phyloP scores from a whole-genome alignment of 2,329 filamentous ascomycete species.

The Didymellaceae sp. region DNA sequence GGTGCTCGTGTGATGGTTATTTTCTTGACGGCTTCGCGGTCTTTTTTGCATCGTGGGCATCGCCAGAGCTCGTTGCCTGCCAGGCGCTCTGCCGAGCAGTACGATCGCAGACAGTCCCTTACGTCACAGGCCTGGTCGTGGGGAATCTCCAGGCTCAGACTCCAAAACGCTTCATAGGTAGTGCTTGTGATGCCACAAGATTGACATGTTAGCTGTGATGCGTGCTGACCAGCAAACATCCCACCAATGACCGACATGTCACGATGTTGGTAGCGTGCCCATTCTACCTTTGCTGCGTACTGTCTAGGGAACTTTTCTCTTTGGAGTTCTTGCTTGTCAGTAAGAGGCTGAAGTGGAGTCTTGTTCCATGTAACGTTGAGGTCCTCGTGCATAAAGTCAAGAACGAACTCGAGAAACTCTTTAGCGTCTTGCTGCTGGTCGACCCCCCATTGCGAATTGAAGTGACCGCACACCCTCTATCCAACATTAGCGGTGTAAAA shows the following conservation, averaged over 20 bases:
- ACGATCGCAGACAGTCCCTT: slow-evolving; percentile 72
- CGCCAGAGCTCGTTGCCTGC: slow-evolving; percentile 72
- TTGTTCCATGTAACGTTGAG: slow-evolving; percentile 73
- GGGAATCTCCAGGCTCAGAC: slow-evolving; percentile 73
- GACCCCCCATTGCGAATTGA: slow-evolving; percentile 73
- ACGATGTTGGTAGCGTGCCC: slow-evolving; percentile 71
- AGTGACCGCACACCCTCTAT: slow-evolving; percentile 65
- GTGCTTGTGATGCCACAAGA: slow-evolving; percentile 69
- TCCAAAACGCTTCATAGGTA: slow-evolving; percentile 74
- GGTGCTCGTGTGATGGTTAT: slow-evolving; percentile 80
- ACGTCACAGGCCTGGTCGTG: slow-evolving; percentile 66
- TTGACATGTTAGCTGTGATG: slow-evolving; percentile 65
- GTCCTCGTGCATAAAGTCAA: slow-evolving; percentile 84
- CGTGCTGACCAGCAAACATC: slow-evolving; percentile 77
- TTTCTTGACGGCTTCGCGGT: slow-evolving; percentile 71
- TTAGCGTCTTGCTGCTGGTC: slow-evolving; percentile 86
- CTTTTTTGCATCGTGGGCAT: slow-evolving; percentile 76
- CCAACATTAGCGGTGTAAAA: slow-evolving; percentile 22
- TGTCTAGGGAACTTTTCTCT: slow-evolving; percentile 67
- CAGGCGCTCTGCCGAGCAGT: slow-evolving; percentile 71
- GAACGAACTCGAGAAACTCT: slow-evolving; percentile 84
- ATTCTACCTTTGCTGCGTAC: slow-evolving; percentile 74
- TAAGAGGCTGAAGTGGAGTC: slow-evolving; percentile 64
- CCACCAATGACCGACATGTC: slow-evolving; percentile 79
- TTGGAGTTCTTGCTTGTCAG: slow-evolving; percentile 64